These are phyloP conservation scores for Aspergillus ostianus DNA, from an alignment of 495 filamentous ascomycete genomes.

Conservation along the genomic window DNA sequence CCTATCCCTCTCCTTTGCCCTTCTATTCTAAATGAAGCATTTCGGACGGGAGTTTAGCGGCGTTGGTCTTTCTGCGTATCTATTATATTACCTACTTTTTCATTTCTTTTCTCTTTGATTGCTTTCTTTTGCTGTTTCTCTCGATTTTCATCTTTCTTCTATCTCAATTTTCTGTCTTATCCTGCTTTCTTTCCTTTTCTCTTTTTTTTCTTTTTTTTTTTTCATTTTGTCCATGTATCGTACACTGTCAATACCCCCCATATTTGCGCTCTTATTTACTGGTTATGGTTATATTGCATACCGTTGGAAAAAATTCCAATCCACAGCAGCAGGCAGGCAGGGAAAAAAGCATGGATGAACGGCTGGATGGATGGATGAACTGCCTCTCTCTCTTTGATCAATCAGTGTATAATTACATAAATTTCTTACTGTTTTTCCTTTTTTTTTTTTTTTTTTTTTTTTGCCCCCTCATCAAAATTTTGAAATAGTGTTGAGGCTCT, in stretches of 20 bases:
- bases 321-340: constrained; percentile 1
- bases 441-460: too few relatives aligned
- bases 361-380: neutral
- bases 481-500: too few relatives aligned
- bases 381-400: neutral
- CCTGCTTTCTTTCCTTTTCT: neutral
- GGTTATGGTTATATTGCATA: constrained; percentile 8
- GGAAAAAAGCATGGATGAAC: neutral
- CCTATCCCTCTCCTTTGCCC: too few relatives aligned
- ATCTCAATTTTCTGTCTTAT: constrained; percentile 5
- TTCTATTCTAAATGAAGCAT: neutral
- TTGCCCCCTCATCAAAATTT: too few relatives aligned
- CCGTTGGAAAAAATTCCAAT: constrained; percentile 2
- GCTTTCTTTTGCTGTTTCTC: constrained; percentile 14
- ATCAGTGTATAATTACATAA: constrained; percentile 4
- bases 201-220: constrained; percentile 3
- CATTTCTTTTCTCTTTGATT: constrained; percentile 5
- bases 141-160: constrained; percentile 1
- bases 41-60: neutral
- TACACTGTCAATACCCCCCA: constrained; percentile 13
- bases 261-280: constrained; percentile 5
- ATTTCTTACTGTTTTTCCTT: constrained; percentile 1
- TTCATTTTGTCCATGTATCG: constrained; percentile 8
- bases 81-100: neutral
- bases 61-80: neutral